A percentile compares a stretch with the other conserved stretches of the same genome.
phyloP scores from a whole-genome alignment of 2,329 filamentous ascomycete species.

The Alternaria arborescens region DNA sequence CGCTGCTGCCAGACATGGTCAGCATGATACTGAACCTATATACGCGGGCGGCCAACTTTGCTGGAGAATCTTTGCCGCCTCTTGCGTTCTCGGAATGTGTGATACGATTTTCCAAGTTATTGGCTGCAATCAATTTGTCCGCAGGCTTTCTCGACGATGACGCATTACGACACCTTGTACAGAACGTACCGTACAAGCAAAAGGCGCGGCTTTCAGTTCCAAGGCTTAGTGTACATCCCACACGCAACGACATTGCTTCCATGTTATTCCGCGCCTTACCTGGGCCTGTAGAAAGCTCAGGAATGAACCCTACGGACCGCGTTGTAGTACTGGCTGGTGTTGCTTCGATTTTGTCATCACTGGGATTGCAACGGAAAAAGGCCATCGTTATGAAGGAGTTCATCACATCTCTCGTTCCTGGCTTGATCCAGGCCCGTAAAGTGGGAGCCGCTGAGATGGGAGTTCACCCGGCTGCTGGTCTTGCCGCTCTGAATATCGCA shows the following conservation, averaged over 20 bases:
- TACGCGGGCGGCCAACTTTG: conserved; percentile 68
- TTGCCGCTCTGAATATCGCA: conserved; percentile 72
- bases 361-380: conserved; percentile 88
- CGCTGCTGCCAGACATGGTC: conserved; percentile 74
- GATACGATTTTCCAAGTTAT: conserved; percentile 75
- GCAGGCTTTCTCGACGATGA: conserved; percentile 69
- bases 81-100: conserved; percentile 76
- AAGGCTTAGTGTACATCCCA: conserved; percentile 46
- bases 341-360: conserved; percentile 78
- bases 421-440: conserved; percentile 88
- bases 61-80: conserved; percentile 74
- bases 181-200: conserved; percentile 57
- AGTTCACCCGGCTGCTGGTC: conserved; percentile 89
- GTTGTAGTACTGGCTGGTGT: conserved; percentile 85
- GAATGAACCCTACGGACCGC: conserved; percentile 77
- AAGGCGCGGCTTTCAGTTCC: conserved; percentile 46
- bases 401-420: conserved; percentile 81
- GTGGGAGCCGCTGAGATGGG: conserved; percentile 95
- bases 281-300: conserved; percentile 61
- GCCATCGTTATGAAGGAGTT: conserved; percentile 88
- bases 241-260: conserved; percentile 49
- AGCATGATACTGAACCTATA: conserved; percentile 80
- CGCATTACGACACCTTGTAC: conserved; percentile 60
- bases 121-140: conserved; percentile 72
- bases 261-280: conserved; percentile 58